Evolutionary conservation across 176 grass and related monocot species (phyloP).

Genomic region (Pontederia paniculata): DNA sequence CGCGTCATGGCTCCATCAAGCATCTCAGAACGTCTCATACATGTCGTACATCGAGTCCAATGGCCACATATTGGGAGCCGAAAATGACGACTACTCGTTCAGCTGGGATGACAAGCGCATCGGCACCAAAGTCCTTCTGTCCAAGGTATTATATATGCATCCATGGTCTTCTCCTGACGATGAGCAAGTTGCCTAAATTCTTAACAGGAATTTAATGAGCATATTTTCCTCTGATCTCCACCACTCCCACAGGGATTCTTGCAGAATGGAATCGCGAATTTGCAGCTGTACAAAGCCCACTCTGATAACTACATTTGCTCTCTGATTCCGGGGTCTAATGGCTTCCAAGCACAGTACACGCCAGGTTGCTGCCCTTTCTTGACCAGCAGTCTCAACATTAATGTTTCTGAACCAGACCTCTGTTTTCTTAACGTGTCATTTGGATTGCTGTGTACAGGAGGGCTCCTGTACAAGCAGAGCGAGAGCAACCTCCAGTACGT

Average conservation of each 20-base stretch:
- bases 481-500: constrained; percentile 88
- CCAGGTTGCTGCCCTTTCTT: constrained; percentile 24
- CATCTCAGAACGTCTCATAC: constrained; percentile 50
- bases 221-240: not conserved
- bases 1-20: constrained; percentile 69
- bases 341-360: constrained; percentile 59
- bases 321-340: constrained; percentile 32
- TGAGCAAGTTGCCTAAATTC: not conserved
- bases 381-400: not conserved
- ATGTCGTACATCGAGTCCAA: constrained; percentile 64
- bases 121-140: constrained; percentile 55
- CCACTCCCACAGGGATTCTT: constrained; percentile 32
- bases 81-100: constrained; percentile 65
- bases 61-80: constrained; percentile 38
- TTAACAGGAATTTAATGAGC: not conserved
- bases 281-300: constrained; percentile 64
- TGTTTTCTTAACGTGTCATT: not conserved
- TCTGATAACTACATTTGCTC: constrained; percentile 66
- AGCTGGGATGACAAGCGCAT: constrained; percentile 81
- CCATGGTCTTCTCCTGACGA: not conserved
- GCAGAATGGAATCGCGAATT: constrained; percentile 18
- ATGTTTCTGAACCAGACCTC: not conserved
- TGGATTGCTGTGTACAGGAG: constrained; percentile 12
- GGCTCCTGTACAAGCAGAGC: constrained; percentile 49
- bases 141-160: constrained; percentile 27